Base-by-base conservation (phyloP, 371 early-diverging fungal species). In the Rhizopus arrhizus region DNA sequence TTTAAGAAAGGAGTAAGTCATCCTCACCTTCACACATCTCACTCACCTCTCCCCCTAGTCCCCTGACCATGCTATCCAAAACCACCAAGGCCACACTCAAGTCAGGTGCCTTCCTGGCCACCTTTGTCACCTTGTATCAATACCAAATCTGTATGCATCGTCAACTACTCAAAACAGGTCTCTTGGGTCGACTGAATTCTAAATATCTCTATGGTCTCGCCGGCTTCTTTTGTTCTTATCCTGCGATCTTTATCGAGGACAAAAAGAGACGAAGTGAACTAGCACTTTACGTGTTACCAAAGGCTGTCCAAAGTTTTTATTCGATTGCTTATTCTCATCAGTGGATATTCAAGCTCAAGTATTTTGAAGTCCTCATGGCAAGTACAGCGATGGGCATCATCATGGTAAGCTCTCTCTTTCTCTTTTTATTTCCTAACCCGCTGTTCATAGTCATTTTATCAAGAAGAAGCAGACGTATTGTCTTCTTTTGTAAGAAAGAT, bases 211-310 rank as follows among this genome's bases (percentile, higher is more conserved):
- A 90, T 61, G 86, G 75, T 65, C 38, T 81, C 2, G 79, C 83
- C 61, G 90, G 89, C 0, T 64, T 89, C 33, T 58, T 82, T 8
- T 74, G 82, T 38, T 71, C 84, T 11, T 80, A 77, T 31, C 49
- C 75, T 0, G 70, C 89, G 28, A 86, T 91, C 65, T 85, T 89
- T 66, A 60, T 90, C 28, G 91, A 91, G 57, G 84, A 90, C 49
- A 84, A 83, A 67, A 77, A 78, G 52, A 74, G 88, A 54, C 77
- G 91, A 28, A 77, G 81, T 13, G 89, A 90, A 59, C 62, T 90
- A 48, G 87, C 90, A 5, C 75, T 90, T 65, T 90, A 89, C 58
- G 84, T 86, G 1, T 50, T 82, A 28, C 90, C 88, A 15, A 88
- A 86, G 53, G 86, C 88, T 2, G 64, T 81, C 28, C 70, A 76